These are phyloP conservation scores for Suillus variegatus DNA, from an alignment of 768 basidiomycete genomes.

Conservation along the genomic window DNA sequence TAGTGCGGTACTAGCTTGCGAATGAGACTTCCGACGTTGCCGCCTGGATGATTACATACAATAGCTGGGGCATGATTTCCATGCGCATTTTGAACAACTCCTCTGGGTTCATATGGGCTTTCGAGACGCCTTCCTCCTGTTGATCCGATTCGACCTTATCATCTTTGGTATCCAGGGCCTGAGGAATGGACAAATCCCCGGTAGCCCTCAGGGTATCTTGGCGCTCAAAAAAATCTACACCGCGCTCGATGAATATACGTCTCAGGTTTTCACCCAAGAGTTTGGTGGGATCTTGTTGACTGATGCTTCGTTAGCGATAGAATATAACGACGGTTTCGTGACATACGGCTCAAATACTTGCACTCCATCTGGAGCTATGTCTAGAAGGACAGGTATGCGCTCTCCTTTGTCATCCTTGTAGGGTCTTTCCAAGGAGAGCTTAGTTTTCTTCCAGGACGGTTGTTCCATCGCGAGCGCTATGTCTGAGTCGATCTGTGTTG, in stretches of 20 bases:
- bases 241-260: slow-evolving; percentile 74
- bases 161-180: slow-evolving; percentile 26
- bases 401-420: slow-evolving; percentile 79
- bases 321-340: slow-evolving; percentile 10
- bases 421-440: slow-evolving; percentile 72
- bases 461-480: slow-evolving; percentile 23
- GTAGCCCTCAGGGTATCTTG: slow-evolving; percentile 29
- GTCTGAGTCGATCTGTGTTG: neutral
- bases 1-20: slow-evolving; percentile 56
- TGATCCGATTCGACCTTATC: slow-evolving; percentile 36
- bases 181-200: slow-evolving; percentile 25
- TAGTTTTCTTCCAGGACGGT: slow-evolving; percentile 59
- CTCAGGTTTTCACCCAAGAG: slow-evolving; percentile 65
- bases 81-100: slow-evolving; percentile 73
- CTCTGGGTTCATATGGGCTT: slow-evolving; percentile 65
- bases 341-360: slow-evolving; percentile 73
- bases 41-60: slow-evolving; percentile 47
- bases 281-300: slow-evolving; percentile 57
- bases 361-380: slow-evolving; percentile 71
- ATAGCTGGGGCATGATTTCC: slow-evolving; percentile 70
- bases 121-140: slow-evolving; percentile 12
- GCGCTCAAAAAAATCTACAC: slow-evolving; percentile 72
- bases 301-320: slow-evolving; percentile 29
- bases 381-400: slow-evolving; percentile 59
- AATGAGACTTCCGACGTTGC: neutral